Evolutionary conservation across 306 rosid genomes (phyloP).

Genomic region (Chamaecrista fasciculata): DNA sequence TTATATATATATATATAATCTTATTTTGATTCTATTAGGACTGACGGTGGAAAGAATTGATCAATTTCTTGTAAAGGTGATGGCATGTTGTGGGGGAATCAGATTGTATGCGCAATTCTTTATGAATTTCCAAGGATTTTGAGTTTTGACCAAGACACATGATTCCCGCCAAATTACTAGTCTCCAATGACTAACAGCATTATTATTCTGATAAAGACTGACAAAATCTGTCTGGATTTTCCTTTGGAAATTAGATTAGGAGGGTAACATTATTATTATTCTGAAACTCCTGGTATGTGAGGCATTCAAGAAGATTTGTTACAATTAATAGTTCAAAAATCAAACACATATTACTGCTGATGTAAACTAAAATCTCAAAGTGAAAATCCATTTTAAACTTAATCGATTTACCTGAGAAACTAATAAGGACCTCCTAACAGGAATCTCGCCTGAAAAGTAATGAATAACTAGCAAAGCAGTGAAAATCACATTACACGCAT

Average conservation of each 20-base stretch:
- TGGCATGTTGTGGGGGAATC: slow-evolving; percentile 47
- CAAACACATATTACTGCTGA: not conserved
- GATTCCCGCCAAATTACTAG: not conserved
- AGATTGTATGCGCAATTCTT: slow-evolving; percentile 21
- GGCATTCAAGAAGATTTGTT: not conserved
- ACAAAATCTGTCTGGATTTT: too few species aligned
- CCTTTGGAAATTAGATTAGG: too few species aligned
- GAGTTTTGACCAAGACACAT: slow-evolving; percentile 28
- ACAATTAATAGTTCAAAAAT: not conserved
- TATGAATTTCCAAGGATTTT: not conserved
- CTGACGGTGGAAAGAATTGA: slow-evolving; percentile 10
- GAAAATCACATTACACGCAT: too few species aligned
- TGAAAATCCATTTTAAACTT: too few species aligned
- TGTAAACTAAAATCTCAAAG: not conserved
- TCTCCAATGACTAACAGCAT: too few species aligned
- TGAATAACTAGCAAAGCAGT: too few species aligned
- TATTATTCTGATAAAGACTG: too few species aligned
- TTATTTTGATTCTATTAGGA: not conserved
- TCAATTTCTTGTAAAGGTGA: slow-evolving; percentile 17
- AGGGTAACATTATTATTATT: too few species aligned
- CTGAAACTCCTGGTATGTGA: not conserved
- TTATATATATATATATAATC: not conserved
- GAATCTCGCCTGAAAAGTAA: not conserved
- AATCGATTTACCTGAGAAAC: not conserved
- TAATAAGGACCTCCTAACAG: not conserved